Evolutionary conservation across 306 rosid species (phyloP).

Genomic region (Macrotyloma uniflorum): DNA sequence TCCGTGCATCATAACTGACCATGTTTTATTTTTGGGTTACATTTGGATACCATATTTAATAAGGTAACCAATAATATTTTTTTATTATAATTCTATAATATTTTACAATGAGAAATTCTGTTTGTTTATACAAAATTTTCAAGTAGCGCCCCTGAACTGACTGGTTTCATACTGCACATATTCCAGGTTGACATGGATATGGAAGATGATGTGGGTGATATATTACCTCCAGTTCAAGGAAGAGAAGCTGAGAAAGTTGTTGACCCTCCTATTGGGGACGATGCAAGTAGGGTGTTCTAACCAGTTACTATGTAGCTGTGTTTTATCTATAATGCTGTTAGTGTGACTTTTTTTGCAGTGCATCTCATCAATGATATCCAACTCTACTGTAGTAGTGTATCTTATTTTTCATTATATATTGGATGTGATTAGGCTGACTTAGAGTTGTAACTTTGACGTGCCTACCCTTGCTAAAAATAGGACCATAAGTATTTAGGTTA

Average conservation of each 20-base stretch:
- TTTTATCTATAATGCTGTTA: slow-evolving; percentile 18
- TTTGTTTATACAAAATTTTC: not conserved
- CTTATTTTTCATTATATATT: slow-evolving; percentile 12
- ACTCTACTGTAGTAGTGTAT: not conserved
- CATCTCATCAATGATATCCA: slow-evolving; percentile 30
- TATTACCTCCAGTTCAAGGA: slow-evolving; percentile 52
- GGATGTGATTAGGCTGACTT: slow-evolving; percentile 6
- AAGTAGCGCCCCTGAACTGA: not conserved
- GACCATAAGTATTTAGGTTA: slow-evolving; percentile 4
- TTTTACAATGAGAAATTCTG: slow-evolving; percentile 6
- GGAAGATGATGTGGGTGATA: slow-evolving; percentile 73
- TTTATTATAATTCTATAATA: not conserved
- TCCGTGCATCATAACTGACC: no score
- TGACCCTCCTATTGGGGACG: slow-evolving; percentile 46
- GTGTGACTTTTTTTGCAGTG: slow-evolving; percentile 4
- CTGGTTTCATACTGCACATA: slow-evolving; percentile 31
- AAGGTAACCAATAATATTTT: not conserved
- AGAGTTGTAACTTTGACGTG: slow-evolving; percentile 2
- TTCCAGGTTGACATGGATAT: slow-evolving; percentile 97
- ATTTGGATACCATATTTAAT: not conserved
- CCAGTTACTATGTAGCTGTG: slow-evolving; percentile 20
- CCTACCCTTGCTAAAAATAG: slow-evolving; percentile 21
- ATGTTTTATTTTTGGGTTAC: not conserved
- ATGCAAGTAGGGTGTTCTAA: slow-evolving; percentile 47
- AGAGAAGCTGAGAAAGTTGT: slow-evolving; percentile 52